Conservation (phyloP, 192 early-diverging fungal genomes). For the Coemansia sp. region DNA sequence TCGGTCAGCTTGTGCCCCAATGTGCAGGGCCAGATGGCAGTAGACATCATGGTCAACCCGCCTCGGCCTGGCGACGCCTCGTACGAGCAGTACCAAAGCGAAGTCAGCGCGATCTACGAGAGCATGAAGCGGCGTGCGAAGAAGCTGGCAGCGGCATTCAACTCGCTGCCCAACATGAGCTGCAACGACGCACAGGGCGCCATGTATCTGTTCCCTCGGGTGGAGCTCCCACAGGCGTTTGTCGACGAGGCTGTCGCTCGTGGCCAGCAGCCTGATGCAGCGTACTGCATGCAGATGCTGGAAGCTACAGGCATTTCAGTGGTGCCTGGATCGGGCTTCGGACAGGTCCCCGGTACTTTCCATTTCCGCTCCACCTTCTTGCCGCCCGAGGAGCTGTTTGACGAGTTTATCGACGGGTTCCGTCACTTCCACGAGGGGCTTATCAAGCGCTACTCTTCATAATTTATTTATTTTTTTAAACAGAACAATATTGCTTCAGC, state of each 20-base stretch:
- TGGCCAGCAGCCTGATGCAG: conserved; percentile 77
- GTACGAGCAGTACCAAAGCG: conserved; percentile 68
- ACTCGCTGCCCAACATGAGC: conserved; percentile 74
- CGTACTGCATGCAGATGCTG: conserved; percentile 90
- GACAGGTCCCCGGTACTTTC: conserved; percentile 82
- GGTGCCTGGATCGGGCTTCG: conserved; percentile 91
- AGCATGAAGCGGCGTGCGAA: conserved; percentile 77
- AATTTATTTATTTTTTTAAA: conserved; percentile 25
- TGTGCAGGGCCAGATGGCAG: conserved; percentile 91
- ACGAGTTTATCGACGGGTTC: conserved; percentile 76
- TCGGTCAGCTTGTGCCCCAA: conserved; percentile 93
- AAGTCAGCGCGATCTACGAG: conserved; percentile 71
- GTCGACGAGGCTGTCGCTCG: conserved; percentile 70
- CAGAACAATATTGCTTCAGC: conserved; percentile 72
- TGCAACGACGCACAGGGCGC: conserved; percentile 91
- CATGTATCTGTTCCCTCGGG: conserved; percentile 94
- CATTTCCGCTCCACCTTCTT: conserved; percentile 98
- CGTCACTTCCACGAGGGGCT: conserved; percentile 79
- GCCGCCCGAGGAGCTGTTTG: conserved; percentile 91
- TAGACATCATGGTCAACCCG: conserved; percentile 90
- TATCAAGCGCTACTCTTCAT: conserved; percentile 60
- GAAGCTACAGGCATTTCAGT: conserved; percentile 95
- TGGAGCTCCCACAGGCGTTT: conserved; percentile 72
- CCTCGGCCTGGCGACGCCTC: conserved; percentile 78
- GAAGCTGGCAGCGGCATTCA: conserved; percentile 74